Percentiles rank a stretch among this genome's conserved stretches.
These are phyloP conservation scores for Aspergillus caelatus DNA, from an alignment of 2,329 filamentous ascomycete species.

Conservation along the genomic window DNA sequence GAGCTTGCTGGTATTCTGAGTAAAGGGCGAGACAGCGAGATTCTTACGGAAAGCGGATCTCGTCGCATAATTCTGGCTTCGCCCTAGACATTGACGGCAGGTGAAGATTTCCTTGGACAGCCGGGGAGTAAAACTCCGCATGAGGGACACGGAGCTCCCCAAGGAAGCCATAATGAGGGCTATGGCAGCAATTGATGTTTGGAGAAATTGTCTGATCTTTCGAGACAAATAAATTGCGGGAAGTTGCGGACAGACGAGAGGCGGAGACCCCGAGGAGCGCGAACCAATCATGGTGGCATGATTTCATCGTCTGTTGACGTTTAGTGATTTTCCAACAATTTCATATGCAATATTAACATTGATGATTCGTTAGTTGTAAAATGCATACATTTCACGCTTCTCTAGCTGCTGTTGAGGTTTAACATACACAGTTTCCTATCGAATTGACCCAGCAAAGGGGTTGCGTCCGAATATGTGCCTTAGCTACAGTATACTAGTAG, in stretches of 20 bases:
- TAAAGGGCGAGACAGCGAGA: conserved; percentile 32
- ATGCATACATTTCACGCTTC: background rate
- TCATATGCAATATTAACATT: background rate
- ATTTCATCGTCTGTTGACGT: conserved; percentile 17
- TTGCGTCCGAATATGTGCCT: background rate
- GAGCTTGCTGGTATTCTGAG: conserved; percentile 27
- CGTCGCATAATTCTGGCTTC: conserved; percentile 31
- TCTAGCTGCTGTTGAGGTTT: background rate
- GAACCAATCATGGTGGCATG: conserved; percentile 22
- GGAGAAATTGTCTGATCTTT: conserved; percentile 3
- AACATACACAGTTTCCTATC: background rate
- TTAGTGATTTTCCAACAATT: background rate
- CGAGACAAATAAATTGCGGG: conserved; percentile 8
- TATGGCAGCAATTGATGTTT: conserved; percentile 7
- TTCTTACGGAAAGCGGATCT: conserved; percentile 35
- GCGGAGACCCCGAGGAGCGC: conserved; percentile 15
- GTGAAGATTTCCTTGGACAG: conserved; percentile 44
- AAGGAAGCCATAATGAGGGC: conserved; percentile 37
- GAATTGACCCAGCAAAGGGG: background rate
- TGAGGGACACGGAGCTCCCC: conserved; percentile 32
- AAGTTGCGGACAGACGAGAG: conserved; percentile 16
- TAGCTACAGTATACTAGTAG: background rate
- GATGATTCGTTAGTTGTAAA: too few relatives aligned
- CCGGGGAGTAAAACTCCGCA: conserved; percentile 39
- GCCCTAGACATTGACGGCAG: conserved; percentile 44